Base-by-base conservation (phyloP, 2,329 filamentous ascomycete species). In the Diplodia mutila region DNA sequence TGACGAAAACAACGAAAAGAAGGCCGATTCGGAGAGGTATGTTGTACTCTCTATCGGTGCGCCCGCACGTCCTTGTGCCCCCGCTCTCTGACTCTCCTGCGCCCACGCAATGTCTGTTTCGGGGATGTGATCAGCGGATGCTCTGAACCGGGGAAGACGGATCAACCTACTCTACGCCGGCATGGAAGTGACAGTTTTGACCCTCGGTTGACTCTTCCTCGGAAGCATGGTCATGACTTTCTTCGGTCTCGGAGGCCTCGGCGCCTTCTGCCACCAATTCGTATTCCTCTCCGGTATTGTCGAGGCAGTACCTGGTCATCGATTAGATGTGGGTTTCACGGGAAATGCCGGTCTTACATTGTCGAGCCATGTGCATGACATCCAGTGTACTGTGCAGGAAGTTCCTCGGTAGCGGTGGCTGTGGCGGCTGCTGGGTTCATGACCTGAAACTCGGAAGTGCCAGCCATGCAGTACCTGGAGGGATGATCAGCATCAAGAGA, bases 131-230 rank as follows among this genome's bases (percentile, higher is more conserved):
- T 29, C 39, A 59, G 69, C 69, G 55, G 4, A 46, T 9, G 21
- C 7, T 54, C 25, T 9, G 14, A 8, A 27, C 6, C 3, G 4
- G 11, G 8, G 16, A 29, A 23, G 12, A 34, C 9, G 0, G 1
- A 11, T 12, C n/a, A 67, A 80, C 88, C 78, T 80, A 91, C 89
- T 92, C 89, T 25, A 93, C 88, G 46, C 90, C 90, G 11, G 90
- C 90, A 72, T 93, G 90, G 77, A 90, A 91, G 74, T 93, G 91
- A 71, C 90, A 92, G 72, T 86, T 82, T 70, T 83, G 72, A 1
- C 71, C 73, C 11, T 21, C 48, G 8, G 48, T 25, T 21, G 48
- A 46, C 6, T 66, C 69, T n/a, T n/a, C n/a, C n/a, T n/a, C n/a
- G n/a, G n/a, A n/a, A n/a, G n/a, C n/a, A 16, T 69, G 68, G 4